Conservation (phyloP, 306 rosid genomes). For the Pterocarpus santalinus region DNA sequence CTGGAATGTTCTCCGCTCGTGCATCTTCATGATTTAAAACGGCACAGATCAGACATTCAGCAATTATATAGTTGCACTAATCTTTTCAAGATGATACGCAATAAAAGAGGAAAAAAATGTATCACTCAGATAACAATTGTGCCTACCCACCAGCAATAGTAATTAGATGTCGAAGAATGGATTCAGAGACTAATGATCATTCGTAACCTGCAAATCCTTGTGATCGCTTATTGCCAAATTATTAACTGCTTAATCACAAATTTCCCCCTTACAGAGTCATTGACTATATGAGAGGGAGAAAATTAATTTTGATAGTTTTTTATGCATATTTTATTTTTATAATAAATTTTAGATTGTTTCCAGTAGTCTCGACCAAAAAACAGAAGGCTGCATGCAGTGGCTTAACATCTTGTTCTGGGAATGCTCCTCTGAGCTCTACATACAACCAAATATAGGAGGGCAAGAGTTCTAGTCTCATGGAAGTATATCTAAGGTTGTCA, state of each 20-base stretch:
- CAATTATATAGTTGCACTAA: background rate
- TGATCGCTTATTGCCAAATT: background rate
- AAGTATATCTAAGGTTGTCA: background rate
- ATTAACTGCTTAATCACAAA: background rate
- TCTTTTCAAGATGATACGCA: background rate
- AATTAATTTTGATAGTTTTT: background rate
- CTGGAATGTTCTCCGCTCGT: constrained; percentile 44
- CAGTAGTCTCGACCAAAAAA: background rate
- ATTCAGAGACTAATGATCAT: background rate
- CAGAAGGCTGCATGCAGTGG: background rate
- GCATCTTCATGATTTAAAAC: constrained; percentile 44
- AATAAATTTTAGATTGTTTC: background rate
- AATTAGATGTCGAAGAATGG: constrained; percentile 4
- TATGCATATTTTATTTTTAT: background rate
- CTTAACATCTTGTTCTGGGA: background rate
- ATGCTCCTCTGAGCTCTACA: background rate
- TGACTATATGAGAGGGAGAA: background rate
- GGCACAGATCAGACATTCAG: constrained; percentile 9
- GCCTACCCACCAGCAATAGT: background rate
- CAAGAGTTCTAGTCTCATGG: background rate
- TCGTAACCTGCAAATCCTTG: background rate
- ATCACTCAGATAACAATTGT: background rate
- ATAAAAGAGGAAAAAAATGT: background rate
- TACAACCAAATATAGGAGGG: background rate
- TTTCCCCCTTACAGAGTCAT: background rate